These are phyloP conservation scores for Coniochaeta sp. DNA, from an alignment of 2,329 filamentous ascomycete species.

Conservation along the genomic window DNA sequence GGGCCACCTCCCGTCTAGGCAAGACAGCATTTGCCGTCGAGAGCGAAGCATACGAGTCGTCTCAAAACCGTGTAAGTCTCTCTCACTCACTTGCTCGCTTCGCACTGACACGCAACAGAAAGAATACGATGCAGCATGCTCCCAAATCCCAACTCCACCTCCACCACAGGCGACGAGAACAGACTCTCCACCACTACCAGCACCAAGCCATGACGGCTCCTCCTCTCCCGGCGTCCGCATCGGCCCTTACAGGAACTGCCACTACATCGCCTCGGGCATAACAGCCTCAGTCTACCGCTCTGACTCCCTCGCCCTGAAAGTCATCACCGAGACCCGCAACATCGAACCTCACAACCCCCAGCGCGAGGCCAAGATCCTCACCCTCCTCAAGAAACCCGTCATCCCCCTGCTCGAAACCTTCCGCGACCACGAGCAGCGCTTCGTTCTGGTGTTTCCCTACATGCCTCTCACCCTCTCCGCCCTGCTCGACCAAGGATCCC, in stretches of 20 bases:
- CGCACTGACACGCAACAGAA: conserved; percentile 35
- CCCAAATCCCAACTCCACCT: conserved; percentile 9
- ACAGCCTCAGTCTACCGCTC: conserved; percentile 80
- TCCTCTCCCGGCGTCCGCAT: conserved; percentile 37
- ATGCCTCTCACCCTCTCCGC: conserved; percentile 65
- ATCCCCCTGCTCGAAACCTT: conserved; percentile 70
- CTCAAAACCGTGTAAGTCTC: conserved; percentile 51
- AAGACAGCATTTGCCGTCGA: conserved; percentile 58
- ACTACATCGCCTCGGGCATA: conserved; percentile 57
- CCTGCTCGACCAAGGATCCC: conserved; percentile 48
- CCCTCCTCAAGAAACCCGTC: conserved; percentile 44
- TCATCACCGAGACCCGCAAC: conserved; percentile 68
- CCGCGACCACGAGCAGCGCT: conserved; percentile 59
- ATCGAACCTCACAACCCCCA: conserved; percentile 75
- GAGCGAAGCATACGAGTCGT: conserved; percentile 52
- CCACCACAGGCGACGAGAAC: conserved; percentile 4
- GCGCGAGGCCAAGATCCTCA: conserved; percentile 72
- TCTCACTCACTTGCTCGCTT: neutral
- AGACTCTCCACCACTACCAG: conserved; percentile 1
- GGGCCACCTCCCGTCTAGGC: conserved; percentile 14
- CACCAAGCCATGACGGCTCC: no score
- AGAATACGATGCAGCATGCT: conserved; percentile 46
- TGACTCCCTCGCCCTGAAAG: conserved; percentile 64
- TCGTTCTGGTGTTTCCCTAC: conserved; percentile 82
- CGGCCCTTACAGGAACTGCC: conserved; percentile 46